phyloP scores from a whole-genome alignment of 768 basidiomycete species.

The Boletus edulis region DNA sequence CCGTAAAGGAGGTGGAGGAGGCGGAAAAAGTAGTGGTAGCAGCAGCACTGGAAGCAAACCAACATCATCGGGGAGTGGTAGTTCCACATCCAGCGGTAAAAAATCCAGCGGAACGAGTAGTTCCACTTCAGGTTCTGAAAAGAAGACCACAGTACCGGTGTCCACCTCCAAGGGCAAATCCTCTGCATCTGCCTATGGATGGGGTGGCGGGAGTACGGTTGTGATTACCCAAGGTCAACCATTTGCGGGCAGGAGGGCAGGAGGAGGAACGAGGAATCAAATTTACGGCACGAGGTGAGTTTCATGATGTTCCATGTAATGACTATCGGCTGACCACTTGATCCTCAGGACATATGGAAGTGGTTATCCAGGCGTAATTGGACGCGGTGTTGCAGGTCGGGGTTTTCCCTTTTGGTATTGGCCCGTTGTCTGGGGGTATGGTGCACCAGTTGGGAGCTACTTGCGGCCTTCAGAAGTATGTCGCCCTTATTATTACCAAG shows the following conservation, averaged over 20 bases:
- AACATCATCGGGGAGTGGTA: too few species aligned
- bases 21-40: too few species aligned
- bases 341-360: conserved; percentile 52
- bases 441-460: conserved; percentile 32
- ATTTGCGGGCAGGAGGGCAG: conserved; percentile 47
- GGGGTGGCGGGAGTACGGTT: conserved; percentile 28
- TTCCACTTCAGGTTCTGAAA: conserved; percentile 1
- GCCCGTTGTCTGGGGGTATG: conserved; percentile 52
- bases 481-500: not conserved
- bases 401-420: conserved; percentile 67
- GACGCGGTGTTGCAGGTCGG: conserved; percentile 45
- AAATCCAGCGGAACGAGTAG: conserved; percentile 13
- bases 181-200: conserved; percentile 32
- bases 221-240: conserved; percentile 44
- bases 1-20: too few species aligned
- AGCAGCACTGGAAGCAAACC: too few species aligned
- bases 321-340: not conserved
- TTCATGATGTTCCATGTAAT: not conserved
- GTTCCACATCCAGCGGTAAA: too few species aligned
- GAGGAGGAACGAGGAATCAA: conserved; percentile 50
- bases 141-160: conserved; percentile 19
- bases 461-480: conserved; percentile 42
- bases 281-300: conserved; percentile 45
- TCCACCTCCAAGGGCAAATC: conserved; percentile 18
- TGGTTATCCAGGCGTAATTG: conserved; percentile 53